Evolutionary conservation across 176 grass and related monocot genomes (phyloP).

Genomic region (Areca catechu): DNA sequence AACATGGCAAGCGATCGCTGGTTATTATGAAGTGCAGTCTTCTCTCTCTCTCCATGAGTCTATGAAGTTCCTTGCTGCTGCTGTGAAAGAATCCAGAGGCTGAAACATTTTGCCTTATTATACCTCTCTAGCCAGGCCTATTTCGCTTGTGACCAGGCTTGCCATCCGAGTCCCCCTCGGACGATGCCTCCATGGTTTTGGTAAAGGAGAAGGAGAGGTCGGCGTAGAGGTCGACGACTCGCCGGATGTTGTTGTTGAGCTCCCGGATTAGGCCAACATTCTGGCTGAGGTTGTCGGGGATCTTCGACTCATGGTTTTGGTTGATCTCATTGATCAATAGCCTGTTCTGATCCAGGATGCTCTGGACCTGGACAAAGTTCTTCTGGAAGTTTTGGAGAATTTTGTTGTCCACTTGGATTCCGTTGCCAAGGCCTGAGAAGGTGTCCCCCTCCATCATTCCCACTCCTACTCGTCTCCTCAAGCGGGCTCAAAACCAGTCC

Average conservation of each 20-base stretch:
- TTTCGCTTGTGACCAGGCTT: constrained; percentile 36
- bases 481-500: too few species aligned
- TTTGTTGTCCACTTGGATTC: constrained; percentile 35
- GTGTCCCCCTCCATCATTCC: constrained; percentile 50
- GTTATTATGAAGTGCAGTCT: too few species aligned
- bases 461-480: background rate
- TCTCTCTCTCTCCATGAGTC: too few species aligned
- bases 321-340: constrained; percentile 80
- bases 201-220: constrained; percentile 61
- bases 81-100: background rate
- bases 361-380: constrained; percentile 87
- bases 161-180: constrained; percentile 47
- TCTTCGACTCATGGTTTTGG: constrained; percentile 64
- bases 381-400: constrained; percentile 65
- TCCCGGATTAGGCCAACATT: constrained; percentile 79
- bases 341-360: constrained; percentile 69
- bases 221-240: constrained; percentile 59
- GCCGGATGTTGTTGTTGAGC: constrained; percentile 85
- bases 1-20: too few species aligned
- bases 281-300: constrained; percentile 48
- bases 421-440: constrained; percentile 42
- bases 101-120: too few species aligned
- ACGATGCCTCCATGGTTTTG: constrained; percentile 36
- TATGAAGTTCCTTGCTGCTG: background rate
- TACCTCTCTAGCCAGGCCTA: constrained; percentile 19